Conservation (phyloP, 2,329 filamentous ascomycete species). For the Beauveria bassiana region DNA sequence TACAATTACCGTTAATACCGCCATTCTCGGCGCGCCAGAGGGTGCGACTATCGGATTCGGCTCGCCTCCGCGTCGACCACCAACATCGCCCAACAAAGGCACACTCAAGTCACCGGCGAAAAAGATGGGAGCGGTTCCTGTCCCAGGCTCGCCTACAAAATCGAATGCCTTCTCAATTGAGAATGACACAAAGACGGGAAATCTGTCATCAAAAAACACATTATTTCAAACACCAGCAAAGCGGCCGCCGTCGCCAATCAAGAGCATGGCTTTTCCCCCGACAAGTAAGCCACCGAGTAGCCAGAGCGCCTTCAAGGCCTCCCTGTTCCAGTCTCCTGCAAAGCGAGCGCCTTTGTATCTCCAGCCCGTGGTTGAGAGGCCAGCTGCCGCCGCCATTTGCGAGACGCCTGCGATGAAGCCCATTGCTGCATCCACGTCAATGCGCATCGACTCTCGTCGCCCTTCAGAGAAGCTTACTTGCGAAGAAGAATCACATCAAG, state of each 20-base stretch:
- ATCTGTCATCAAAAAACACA: slow-evolving; percentile 27
- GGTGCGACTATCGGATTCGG: slow-evolving; percentile 32
- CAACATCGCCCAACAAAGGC: slow-evolving; percentile 46
- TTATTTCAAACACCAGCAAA: slow-evolving; percentile 45
- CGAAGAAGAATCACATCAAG: slow-evolving; percentile 23
- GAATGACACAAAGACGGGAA: slow-evolving; percentile 1
- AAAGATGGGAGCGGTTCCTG: slow-evolving; percentile 23
- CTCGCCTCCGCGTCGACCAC: slow-evolving; percentile 49
- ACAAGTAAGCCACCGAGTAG: slow-evolving; percentile 21
- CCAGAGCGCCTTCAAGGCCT: slow-evolving; percentile 37
- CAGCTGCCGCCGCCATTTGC: slow-evolving; percentile 15
- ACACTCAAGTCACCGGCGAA: slow-evolving; percentile 50
- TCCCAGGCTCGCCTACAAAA: slow-evolving; percentile 28
- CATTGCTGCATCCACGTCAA: slow-evolving; percentile 25
- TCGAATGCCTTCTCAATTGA: slow-evolving; percentile 8
- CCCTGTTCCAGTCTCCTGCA: slow-evolving; percentile 44
- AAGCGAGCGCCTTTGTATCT: slow-evolving; percentile 34
- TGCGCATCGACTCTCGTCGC: slow-evolving; percentile 17
- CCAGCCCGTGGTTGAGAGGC: slow-evolving; percentile 24
- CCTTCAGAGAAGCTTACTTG: slow-evolving; percentile 31
- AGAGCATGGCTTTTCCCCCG: slow-evolving; percentile 25
- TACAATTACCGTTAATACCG: slow-evolving; percentile 22
- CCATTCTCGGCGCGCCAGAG: slow-evolving; percentile 28
- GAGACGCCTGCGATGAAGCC: slow-evolving; percentile 30
- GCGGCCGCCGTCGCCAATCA: slow-evolving; percentile 37